Evolutionary conservation across 306 rosid genomes (phyloP).

Genomic region (Fragaria ananassa): DNA sequence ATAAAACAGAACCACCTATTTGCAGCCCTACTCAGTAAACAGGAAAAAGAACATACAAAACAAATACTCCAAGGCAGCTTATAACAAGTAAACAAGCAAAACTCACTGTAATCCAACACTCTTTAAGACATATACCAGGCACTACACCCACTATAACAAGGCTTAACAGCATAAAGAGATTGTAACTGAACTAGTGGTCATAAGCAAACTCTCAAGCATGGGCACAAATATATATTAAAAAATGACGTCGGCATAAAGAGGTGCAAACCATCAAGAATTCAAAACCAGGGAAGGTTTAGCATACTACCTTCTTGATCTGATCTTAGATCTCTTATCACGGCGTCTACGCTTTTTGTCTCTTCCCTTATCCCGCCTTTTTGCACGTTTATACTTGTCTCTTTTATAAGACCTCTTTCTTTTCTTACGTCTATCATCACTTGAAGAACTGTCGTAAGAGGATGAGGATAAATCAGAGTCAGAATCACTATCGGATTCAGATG

Average conservation of each 20-base stretch:
- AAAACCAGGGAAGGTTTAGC: slow-evolving; percentile 3
- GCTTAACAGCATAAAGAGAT: not conserved
- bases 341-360: slow-evolving; percentile 61
- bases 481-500: slow-evolving; percentile 79
- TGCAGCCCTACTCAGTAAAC: not conserved
- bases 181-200: not conserved
- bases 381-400: slow-evolving; percentile 65
- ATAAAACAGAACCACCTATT: not conserved
- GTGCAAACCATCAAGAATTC: not conserved
- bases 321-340: slow-evolving; percentile 65
- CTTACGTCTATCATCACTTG: slow-evolving; percentile 73
- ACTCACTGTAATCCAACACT: not conserved
- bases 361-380: slow-evolving; percentile 61
- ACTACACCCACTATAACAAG: not conserved
- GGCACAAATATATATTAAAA: not conserved
- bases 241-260: not conserved
- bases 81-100: not conserved
- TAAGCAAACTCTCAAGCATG: not conserved
- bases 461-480: slow-evolving; percentile 69
- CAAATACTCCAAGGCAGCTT: not conserved
- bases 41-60: not conserved
- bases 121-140: not conserved
- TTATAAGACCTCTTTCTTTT: slow-evolving; percentile 72
- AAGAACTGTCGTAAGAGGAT: slow-evolving; percentile 68
- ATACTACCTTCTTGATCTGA: slow-evolving; percentile 63